Base-by-base conservation (phyloP, 805 yeast genomes). In the Grigorovia jiainica region DNA sequence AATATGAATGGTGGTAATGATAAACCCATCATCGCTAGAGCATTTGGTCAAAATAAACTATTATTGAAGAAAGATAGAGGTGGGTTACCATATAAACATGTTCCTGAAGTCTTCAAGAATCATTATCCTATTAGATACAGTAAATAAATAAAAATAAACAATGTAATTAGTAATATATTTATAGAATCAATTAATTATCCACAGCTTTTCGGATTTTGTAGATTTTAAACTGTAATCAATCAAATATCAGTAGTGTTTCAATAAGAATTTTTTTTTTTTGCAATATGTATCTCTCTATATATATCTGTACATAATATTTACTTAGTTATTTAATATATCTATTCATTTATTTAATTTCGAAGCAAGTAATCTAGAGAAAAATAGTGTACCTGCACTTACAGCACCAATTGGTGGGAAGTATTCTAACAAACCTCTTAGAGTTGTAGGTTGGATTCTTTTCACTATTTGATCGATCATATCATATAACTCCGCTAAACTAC, bases 361-460 rank as follows among this genome's bases (percentile, higher is more conserved):
- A 19, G 36, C 44, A 20, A 56, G 36, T 19, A 47, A 46, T 36
- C 46, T 60, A n/a, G 61, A 51, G 16, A 54, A 23, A 8, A 60
- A 40, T 3, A 60, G 42, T 9, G 62, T 52, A 7, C 52, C 36
- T 1, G 63, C 66, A 45, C 64, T 58, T 4, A 60, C 47, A 1
- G 52, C 38, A 4, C 67, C 73, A 45, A 67, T 53, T 2, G 71
- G 70, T n/a, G 74, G 73, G 42, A 70, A 55, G 36, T 59, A 60
- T 41, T 66, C 70, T 4, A 66, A 30, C 4, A 56, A 15, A 17
- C 61, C 58, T 16, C 58, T 47, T 4, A 51, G 11, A 7, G 50
- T 41, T 9, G 57, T 46, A 3, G 84, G 82, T 19, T 54, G 61
- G 9, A 73, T 50, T 8, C 48, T 43, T 1, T 38, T 39, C 1